Conservation (phyloP, 2,329 filamentous ascomycete species). For the Penicillium sp. region DNA sequence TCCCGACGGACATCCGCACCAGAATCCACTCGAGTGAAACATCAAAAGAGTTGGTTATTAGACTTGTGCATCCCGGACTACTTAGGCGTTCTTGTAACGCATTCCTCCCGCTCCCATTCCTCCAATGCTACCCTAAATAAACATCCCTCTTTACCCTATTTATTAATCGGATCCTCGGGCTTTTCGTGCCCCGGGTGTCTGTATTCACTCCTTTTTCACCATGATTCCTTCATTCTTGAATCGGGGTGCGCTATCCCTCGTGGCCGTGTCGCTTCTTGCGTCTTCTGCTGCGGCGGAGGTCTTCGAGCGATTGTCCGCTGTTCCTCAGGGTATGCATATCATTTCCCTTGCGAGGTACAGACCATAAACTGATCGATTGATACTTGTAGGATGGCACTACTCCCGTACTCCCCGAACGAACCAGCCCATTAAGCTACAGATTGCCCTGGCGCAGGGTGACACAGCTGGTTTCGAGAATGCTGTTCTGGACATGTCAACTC, state of each 20-base stretch:
- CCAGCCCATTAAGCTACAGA: constrained; percentile 30
- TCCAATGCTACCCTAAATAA: constrained; percentile 25
- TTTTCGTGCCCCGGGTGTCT: background rate
- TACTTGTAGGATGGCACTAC: constrained; percentile 31
- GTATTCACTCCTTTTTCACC: constrained; percentile 9
- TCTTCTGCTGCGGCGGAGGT: constrained; percentile 29
- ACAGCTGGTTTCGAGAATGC: constrained; percentile 41
- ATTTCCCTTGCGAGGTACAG: background rate
- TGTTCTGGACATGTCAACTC: constrained; percentile 49
- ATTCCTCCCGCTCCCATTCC: constrained; percentile 17
- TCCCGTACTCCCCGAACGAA: constrained; percentile 23
- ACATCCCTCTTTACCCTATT: constrained; percentile 7
- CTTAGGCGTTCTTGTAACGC: constrained; percentile 1
- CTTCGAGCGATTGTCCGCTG: constrained; percentile 32
- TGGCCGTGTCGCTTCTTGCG: constrained; percentile 26
- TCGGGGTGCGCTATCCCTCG: constrained; percentile 28
- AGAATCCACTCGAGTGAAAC: too few relatives aligned
- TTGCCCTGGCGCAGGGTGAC: constrained; percentile 36
- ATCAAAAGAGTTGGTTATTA: too few relatives aligned
- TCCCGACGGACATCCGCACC: constrained; percentile 15
- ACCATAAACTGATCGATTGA: background rate
- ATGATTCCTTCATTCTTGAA: constrained; percentile 27
- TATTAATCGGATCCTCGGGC: constrained; percentile 3
- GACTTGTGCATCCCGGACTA: background rate
- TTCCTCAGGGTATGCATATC: constrained; percentile 34